phyloP scores from a whole-genome alignment of 225 moss, liverwort and hornwort species.

The Asterella californica region DNA sequence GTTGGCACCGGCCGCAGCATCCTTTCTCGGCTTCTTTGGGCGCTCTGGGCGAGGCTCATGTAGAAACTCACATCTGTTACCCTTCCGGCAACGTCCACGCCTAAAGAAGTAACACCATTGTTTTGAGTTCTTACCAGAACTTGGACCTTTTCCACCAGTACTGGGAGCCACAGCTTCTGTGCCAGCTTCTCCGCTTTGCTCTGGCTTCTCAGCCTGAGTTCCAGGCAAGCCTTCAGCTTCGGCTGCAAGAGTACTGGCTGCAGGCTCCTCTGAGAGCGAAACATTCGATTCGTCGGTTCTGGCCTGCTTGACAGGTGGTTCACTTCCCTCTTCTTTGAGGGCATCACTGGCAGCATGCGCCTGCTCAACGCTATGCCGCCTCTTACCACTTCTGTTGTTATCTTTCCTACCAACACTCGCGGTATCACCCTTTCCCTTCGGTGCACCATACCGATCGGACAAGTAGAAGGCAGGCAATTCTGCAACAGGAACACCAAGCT shows the following conservation, averaged over 20 bases:
- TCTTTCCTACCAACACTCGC: conserved; percentile 24
- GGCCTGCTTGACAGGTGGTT: conserved; percentile 52
- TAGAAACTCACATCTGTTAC: conserved; percentile 55
- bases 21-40: conserved; percentile 34
- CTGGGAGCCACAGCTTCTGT: background rate
- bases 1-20: background rate
- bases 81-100: conserved; percentile 76
- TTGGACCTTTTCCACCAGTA: background rate
- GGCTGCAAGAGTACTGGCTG: background rate
- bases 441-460: conserved; percentile 37
- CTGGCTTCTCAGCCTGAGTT: conserved; percentile 3
- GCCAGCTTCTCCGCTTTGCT: background rate
- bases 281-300: conserved; percentile 24
- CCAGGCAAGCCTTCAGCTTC: conserved; percentile 15
- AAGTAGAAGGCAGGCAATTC: conserved; percentile 79
- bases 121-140: conserved; percentile 24
- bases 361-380: conserved; percentile 17
- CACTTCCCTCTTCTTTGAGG: conserved; percentile 22
- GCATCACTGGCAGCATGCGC: conserved; percentile 12
- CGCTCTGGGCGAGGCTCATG: conserved; percentile 40
- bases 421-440: conserved; percentile 21
- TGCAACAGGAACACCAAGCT: conserved; percentile 84
- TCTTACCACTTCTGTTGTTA: conserved; percentile 18
- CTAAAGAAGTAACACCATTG: conserved; percentile 53
- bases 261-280: conserved; percentile 1